These are phyloP conservation scores for Pecoramyces ruminantium DNA, from an alignment of 192 early-diverging fungal species.

Conservation along the genomic window DNA sequence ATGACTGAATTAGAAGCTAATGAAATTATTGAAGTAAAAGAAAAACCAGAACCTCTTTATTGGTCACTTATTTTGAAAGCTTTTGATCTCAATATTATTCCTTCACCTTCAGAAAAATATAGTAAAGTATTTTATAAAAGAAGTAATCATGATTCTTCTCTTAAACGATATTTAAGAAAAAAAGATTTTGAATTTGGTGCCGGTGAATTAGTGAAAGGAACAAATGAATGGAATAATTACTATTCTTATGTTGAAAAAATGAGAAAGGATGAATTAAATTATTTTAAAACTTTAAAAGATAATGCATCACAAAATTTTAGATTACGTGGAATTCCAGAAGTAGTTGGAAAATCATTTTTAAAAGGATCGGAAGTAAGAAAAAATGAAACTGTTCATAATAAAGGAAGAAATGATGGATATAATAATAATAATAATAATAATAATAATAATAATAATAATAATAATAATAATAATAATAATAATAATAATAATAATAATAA, in stretches of 20 bases:
- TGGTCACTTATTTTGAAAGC: too few relatives aligned
- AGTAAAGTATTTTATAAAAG: too few relatives aligned
- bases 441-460: too few relatives aligned
- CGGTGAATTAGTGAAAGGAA: neutral
- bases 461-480: too few relatives aligned
- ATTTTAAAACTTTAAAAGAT: neutral
- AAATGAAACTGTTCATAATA: neutral
- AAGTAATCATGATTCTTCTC: neutral
- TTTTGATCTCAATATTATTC: too few relatives aligned
- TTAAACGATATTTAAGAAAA: neutral
- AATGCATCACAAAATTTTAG: neutral
- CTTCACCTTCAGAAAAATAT: too few relatives aligned
- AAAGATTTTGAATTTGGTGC: neutral
- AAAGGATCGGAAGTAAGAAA: neutral
- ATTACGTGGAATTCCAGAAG: too few relatives aligned
- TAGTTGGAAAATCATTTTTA: neutral
- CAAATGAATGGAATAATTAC: neutral
- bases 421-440: too few relatives aligned
- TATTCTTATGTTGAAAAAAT: neutral
- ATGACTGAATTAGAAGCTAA: neutral
- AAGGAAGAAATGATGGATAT: neutral
- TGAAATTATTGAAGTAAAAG: neutral
- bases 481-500: too few relatives aligned
- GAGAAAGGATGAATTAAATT: neutral
- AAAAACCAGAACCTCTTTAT: neutral